Percentiles rank a stretch among this genome's conserved stretches.
These are phyloP conservation scores for Bipolaris oryzae DNA, from an alignment of 2,329 filamentous ascomycete species.

Conservation along the genomic window DNA sequence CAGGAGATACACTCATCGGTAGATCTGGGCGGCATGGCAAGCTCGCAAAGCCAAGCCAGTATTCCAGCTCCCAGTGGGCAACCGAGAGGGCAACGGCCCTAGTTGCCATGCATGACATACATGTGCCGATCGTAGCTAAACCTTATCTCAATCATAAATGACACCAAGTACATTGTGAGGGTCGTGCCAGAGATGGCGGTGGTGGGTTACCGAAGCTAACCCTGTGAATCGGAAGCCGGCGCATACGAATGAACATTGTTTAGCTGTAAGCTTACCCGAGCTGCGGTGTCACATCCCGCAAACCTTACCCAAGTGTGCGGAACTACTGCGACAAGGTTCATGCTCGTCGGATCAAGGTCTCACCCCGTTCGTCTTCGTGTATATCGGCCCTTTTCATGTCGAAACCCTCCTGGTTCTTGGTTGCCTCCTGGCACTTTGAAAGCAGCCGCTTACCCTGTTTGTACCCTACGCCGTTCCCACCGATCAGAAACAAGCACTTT, in stretches of 20 bases:
- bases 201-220: neutral
- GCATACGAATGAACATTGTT: neutral
- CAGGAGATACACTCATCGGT: neutral
- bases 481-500: neutral
- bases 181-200: neutral
- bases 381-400: slow-evolving; percentile 12
- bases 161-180: neutral
- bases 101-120: slow-evolving; percentile 3
- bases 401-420: slow-evolving; percentile 10
- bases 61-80: neutral
- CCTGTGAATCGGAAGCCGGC: slow-evolving; percentile 1
- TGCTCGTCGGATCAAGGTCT: slow-evolving; percentile 1
- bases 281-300: slow-evolving; percentile 4
- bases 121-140: slow-evolving; percentile 3
- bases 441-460: slow-evolving; percentile 10
- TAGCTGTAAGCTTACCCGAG: slow-evolving; percentile 1
- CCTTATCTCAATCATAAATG: slow-evolving; percentile 4
- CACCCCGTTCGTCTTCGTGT: slow-evolving; percentile 6
- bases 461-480: slow-evolving; percentile 11
- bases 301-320: slow-evolving; percentile 11
- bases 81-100: neutral
- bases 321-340: slow-evolving; percentile 4
- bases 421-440: neutral
- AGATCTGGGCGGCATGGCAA: neutral
- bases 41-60: neutral